Base-by-base conservation (phyloP, 768 basidiomycete species). In the Boletus coccyginus region DNA sequence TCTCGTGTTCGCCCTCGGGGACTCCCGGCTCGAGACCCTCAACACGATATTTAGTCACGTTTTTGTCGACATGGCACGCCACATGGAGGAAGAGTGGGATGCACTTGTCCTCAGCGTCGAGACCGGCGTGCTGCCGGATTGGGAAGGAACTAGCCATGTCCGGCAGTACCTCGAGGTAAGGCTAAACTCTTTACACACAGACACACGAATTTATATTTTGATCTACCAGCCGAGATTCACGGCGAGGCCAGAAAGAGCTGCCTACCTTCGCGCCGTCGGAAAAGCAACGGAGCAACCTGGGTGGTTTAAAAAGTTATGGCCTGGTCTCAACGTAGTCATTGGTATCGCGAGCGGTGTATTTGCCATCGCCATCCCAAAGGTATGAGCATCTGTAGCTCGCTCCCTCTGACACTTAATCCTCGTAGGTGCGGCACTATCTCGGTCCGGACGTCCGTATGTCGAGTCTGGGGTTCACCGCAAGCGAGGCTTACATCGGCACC, bases 51-150 rank as follows among this genome's bases (percentile, higher is more conserved):
- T 58, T 44, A 54, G 50, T 10, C 63, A 55, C 29, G 45, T 59
- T 3, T 64, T 67, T 14, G 7, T 69, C 1, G 67, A 69, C 31
- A 60, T 68, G 56, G 50, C 59, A n/a, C 49, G 59, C 14, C 50
- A 52, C 45, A 57, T 66, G 47, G 66, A 63, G 19, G 52, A 66
- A n/a, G 64, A 61, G 33, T 62, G 62, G 67, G 53, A 66, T 27
- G 40, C 17, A 6, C 55, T 62, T 31, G 35, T 69, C 13, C 11
- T 50, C 13, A 38, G 44, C 49, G 33, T 69, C 10, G 55, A 59
- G 45, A 66, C 52, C 0, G 62, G 65, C 4, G 33, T 33, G 17
- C 17, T 69, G 7, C 67, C 62, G 1, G 44, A 67, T 17, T 54
- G 53, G 52, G 58, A 68, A 43, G 62, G 65, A 42, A 57, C 44